phyloP scores from a whole-genome alignment of 2,329 filamentous ascomycete species.

The Lachnellula hyalina region DNA sequence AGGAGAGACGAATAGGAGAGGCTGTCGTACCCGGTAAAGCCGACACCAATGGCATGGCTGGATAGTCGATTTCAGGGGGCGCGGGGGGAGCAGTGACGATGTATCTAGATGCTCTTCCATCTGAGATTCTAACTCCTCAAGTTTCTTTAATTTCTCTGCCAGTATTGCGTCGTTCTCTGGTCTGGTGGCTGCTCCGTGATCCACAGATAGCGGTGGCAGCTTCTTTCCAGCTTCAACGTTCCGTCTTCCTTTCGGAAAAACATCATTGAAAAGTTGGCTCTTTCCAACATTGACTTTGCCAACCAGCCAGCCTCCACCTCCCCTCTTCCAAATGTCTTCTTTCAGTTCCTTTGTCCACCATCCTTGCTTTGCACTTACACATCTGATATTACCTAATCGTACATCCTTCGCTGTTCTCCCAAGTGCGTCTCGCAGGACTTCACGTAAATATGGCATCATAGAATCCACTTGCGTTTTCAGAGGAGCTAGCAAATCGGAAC shows the following conservation, averaged over 20 bases:
- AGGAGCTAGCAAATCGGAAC: conserved; percentile 79
- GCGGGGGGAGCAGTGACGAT: conserved; percentile 63
- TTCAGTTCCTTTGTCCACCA: conserved; percentile 92
- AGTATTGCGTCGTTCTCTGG: not conserved
- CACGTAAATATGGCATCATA: conserved; percentile 78
- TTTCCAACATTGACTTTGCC: conserved; percentile 99
- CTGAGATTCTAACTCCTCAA: conserved; percentile 12
- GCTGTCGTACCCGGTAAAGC: conserved; percentile 88
- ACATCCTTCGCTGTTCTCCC: conserved; percentile 61
- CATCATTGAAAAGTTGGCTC: conserved; percentile 79
- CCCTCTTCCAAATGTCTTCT: conserved; percentile 76
- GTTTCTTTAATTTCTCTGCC: conserved; percentile 7
- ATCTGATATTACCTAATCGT: conserved; percentile 81
- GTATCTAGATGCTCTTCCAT: conserved; percentile 16
- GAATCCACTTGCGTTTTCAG: conserved; percentile 77
- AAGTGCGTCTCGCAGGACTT: conserved; percentile 71
- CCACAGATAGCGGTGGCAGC: not conserved
- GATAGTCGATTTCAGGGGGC: conserved; percentile 68
- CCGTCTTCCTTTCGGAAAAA: conserved; percentile 71
- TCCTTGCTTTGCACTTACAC: conserved; percentile 76
- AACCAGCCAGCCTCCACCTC: conserved; percentile 89
- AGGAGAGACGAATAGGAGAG: conserved; percentile 88
- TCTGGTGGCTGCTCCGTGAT: not conserved
- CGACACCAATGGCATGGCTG: conserved; percentile 80
- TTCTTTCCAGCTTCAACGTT: conserved; percentile 10